These are phyloP conservation scores for Astrothelium macrocarpum DNA, from an alignment of 495 filamentous ascomycete species.

Conservation along the genomic window DNA sequence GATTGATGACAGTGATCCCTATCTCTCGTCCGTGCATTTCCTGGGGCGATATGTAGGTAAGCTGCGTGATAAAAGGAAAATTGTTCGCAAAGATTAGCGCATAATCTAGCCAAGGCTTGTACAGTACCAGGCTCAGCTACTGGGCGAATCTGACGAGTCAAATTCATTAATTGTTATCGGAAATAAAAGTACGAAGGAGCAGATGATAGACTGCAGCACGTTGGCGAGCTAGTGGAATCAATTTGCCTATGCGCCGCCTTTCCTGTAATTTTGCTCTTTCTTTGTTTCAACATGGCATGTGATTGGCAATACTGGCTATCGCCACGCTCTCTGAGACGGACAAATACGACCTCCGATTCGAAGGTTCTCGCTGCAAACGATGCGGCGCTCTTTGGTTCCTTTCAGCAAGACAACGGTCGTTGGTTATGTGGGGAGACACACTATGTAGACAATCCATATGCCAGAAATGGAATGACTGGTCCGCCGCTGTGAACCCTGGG, in stretches of 20 bases:
- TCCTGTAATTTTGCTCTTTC: not conserved
- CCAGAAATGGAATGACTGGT: not conserved
- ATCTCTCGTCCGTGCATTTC: too few relatives aligned
- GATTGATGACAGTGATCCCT: not conserved
- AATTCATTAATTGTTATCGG: too few relatives aligned
- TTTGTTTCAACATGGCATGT: not conserved
- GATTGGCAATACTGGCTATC: not conserved
- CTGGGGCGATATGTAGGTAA: too few relatives aligned
- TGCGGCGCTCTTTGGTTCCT: not conserved
- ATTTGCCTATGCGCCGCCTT: too few relatives aligned
- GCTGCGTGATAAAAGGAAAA: too few relatives aligned
- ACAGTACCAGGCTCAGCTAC: too few relatives aligned
- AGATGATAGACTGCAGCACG: too few relatives aligned
- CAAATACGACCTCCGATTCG: not conserved
- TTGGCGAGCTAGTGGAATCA: too few relatives aligned
- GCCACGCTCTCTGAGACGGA: not conserved
- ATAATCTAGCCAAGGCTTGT: too few relatives aligned
- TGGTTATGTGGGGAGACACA: not conserved
- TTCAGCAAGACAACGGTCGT: not conserved
- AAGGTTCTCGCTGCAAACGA: not conserved
- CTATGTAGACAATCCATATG: not conserved
- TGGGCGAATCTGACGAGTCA: too few relatives aligned
- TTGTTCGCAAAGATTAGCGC: too few relatives aligned
- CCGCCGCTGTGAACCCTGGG: not conserved
- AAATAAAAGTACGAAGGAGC: too few relatives aligned